Percentiles rank a stretch among this genome's conserved stretches.
phyloP scores from a whole-genome alignment of 139 green algal genomes.

The Deuterostichococcus epilithicus region DNA sequence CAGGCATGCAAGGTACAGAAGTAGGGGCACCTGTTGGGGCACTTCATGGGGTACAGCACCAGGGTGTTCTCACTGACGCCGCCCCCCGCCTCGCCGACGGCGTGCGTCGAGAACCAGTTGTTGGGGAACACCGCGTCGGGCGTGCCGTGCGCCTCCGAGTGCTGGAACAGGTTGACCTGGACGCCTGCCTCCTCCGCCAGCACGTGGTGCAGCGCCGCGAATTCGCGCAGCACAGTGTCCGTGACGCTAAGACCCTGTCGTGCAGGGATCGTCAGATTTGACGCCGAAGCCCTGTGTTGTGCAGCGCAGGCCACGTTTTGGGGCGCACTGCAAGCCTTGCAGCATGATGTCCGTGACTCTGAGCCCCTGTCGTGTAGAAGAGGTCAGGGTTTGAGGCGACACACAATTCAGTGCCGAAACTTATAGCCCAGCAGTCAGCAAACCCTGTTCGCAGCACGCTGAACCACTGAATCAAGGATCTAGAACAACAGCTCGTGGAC shows the following conservation, averaged over 20 bases:
- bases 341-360: too few relatives aligned
- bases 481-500: too few relatives aligned
- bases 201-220: conserved; percentile 68
- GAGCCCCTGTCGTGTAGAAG: too few relatives aligned
- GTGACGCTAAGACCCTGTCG: conserved; percentile 9
- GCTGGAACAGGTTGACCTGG: conserved; percentile 54
- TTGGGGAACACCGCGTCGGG: conserved; percentile 96
- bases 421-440: too few relatives aligned
- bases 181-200: conserved; percentile 63
- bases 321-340: too few relatives aligned
- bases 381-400: too few relatives aligned
- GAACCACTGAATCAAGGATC: too few relatives aligned
- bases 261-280: background rate
- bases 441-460: too few relatives aligned
- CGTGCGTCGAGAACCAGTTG: conserved; percentile 90
- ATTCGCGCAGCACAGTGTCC: conserved; percentile 67
- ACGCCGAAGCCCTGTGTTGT: too few relatives aligned
- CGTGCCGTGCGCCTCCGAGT: conserved; percentile 75
- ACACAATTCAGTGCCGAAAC: too few relatives aligned
- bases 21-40: conserved; percentile 59
- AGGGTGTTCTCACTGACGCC: conserved; percentile 57
- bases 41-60: conserved; percentile 93
- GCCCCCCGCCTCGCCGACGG: conserved; percentile 39
- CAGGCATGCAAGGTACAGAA: too few relatives aligned
- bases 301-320: too few relatives aligned